Evolutionary conservation across 1,284 basidiomycete species (phyloP).

Genomic region (Agroathelia rolfsii): DNA sequence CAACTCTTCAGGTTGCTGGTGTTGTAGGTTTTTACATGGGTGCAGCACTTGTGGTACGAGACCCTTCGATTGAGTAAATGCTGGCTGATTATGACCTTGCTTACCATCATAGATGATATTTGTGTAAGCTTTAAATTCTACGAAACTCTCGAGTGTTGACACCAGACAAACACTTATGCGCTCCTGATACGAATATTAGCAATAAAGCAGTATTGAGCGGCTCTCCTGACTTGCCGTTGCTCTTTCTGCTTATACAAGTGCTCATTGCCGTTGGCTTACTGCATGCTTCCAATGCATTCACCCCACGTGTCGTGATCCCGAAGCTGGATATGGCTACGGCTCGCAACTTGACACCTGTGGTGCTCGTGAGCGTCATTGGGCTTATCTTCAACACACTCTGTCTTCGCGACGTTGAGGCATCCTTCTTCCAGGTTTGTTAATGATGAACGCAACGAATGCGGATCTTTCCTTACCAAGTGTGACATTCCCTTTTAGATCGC

Average conservation of each 20-base stretch:
- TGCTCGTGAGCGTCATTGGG: conserved; percentile 58
- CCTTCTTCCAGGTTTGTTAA: conserved; percentile 56
- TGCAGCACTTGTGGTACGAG: conserved; percentile 58
- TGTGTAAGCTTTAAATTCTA: conserved; percentile 43
- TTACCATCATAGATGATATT: conserved; percentile 46
- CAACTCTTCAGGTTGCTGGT: conserved; percentile 44
- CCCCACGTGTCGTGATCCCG: conserved; percentile 45
- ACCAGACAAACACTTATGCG: conserved; percentile 3
- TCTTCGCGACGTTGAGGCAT: conserved; percentile 64
- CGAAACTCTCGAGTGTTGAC: conserved; percentile 2
- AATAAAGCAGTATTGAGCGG: conserved; percentile 68
- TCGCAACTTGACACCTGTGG: conserved; percentile 52
- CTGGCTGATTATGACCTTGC: conserved; percentile 1
- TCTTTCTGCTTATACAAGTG: conserved; percentile 63
- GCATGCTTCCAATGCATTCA: conserved; percentile 37
- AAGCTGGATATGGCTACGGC: conserved; percentile 38
- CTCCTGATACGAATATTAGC: too few relatives aligned
- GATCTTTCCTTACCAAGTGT: background rate
- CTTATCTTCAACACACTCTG: conserved; percentile 73
- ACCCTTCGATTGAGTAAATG: conserved; percentile 3
- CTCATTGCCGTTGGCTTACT: conserved; percentile 58
- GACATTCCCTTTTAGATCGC: conserved; percentile 46
- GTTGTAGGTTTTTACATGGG: conserved; percentile 73
- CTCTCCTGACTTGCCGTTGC: conserved; percentile 55
- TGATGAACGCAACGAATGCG: background rate